phyloP scores from a whole-genome alignment of 73 alveolate genomes.

The Paramecium primaurelia region DNA sequence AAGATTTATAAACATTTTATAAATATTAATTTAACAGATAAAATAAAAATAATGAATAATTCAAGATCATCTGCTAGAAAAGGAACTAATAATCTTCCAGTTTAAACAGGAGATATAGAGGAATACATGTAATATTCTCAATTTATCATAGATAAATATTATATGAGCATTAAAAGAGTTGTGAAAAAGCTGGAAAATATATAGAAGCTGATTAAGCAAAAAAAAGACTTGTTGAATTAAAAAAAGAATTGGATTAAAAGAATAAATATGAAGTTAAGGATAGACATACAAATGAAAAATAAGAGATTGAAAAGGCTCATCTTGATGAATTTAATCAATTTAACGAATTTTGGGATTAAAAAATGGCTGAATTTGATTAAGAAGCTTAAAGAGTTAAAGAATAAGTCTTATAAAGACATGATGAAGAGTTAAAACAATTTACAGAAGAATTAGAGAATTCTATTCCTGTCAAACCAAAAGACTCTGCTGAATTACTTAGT shows the following conservation, averaged over 20 bases:
- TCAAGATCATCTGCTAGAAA: background rate
- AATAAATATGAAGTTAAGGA: constrained; percentile 57
- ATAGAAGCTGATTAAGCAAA: constrained; percentile 59
- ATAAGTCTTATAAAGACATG: constrained; percentile 47
- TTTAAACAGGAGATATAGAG: constrained; percentile 26
- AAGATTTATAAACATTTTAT: background rate
- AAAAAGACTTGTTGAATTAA: constrained; percentile 44
- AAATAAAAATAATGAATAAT: background rate
- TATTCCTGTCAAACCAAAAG: constrained; percentile 52
- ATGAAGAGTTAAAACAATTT: constrained; percentile 45
- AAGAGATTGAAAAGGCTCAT: constrained; percentile 59
- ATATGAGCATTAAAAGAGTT: constrained; percentile 50
- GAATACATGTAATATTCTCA: background rate
- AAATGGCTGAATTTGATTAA: constrained; percentile 56
- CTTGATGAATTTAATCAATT: constrained; percentile 62
- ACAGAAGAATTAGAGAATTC: constrained; percentile 56
- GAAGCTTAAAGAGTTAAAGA: constrained; percentile 54
- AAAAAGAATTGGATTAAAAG: constrained; percentile 42
- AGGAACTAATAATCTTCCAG: constrained; percentile 15
- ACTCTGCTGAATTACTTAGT: constrained; percentile 53
- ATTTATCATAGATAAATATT: background rate
- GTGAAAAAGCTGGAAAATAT: constrained; percentile 60
- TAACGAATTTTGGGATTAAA: constrained; percentile 66
- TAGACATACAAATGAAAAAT: constrained; percentile 46
- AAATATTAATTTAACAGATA: background rate